These are phyloP conservation scores for Fusarium keratoplasticum DNA, from an alignment of 2,329 filamentous ascomycete species.

Conservation along the genomic window DNA sequence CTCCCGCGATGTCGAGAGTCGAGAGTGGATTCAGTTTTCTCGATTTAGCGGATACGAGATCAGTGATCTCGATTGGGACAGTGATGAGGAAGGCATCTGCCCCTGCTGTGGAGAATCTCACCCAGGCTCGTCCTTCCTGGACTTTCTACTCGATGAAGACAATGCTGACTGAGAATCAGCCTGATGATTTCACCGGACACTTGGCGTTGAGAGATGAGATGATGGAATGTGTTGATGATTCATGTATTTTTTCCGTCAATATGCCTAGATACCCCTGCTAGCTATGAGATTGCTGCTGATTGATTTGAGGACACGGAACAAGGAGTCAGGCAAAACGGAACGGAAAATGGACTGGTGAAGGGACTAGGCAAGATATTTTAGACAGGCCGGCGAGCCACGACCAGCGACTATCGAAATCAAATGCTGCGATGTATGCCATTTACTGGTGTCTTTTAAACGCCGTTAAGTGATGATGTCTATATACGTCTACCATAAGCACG, in stretches of 20 bases:
- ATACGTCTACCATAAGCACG: constrained; percentile 4
- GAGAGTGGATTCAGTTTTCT: constrained; percentile 63
- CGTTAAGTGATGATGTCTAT: constrained; percentile 4
- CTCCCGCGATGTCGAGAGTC: constrained; percentile 53
- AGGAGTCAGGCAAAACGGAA: not conserved
- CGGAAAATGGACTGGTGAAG: constrained; percentile 4
- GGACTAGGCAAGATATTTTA: constrained; percentile 12
- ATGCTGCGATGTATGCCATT: not conserved
- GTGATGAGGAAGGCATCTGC: constrained; percentile 52
- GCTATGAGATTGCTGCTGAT: constrained; percentile 34
- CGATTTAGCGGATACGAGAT: constrained; percentile 54
- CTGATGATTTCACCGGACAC: constrained; percentile 20
- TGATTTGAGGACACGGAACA: constrained; percentile 20
- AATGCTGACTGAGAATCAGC: constrained; percentile 42
- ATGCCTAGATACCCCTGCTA: constrained; percentile 45
- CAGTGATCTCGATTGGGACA: constrained; percentile 48
- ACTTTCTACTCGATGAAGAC: constrained; percentile 45
- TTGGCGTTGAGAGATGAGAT: constrained; percentile 18
- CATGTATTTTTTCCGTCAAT: constrained; percentile 31
- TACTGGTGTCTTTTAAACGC: not conserved
- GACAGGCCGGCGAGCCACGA: constrained; percentile 3
- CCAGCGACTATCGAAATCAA: not conserved
- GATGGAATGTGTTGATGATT: constrained; percentile 20
- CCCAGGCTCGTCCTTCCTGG: constrained; percentile 50
- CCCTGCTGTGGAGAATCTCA: constrained; percentile 56